Evolutionary conservation across 495 filamentous ascomycete genomes (phyloP).

Genomic region (Talaromyces adpressus): DNA sequence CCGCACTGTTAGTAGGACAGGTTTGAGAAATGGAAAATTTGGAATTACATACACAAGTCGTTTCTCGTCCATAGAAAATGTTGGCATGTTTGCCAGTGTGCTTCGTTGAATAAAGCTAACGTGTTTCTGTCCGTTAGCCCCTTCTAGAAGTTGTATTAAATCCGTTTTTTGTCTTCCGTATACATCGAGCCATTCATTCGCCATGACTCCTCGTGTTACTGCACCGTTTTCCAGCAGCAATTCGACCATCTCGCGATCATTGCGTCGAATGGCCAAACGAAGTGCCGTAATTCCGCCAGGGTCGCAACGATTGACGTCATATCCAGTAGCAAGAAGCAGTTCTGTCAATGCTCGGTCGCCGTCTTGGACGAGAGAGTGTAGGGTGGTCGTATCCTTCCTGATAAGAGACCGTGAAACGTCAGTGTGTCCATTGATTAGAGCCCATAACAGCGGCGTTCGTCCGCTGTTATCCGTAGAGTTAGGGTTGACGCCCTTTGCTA

Average conservation of each 20-base stretch:
- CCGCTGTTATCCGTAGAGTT: constrained; percentile 4
- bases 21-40: not conserved
- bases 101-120: not conserved
- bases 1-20: not conserved
- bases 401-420: constrained; percentile 11
- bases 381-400: not conserved
- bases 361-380: not conserved
- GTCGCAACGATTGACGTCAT: not conserved
- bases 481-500: constrained; percentile 9
- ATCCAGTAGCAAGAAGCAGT: not conserved
- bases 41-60: not conserved
- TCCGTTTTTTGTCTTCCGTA: constrained; percentile 1
- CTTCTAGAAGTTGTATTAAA: constrained; percentile 5
- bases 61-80: not conserved
- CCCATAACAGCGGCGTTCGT: constrained; percentile 17
- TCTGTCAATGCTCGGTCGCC: not conserved
- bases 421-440: constrained; percentile 11
- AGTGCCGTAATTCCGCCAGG: not conserved
- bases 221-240: not conserved
- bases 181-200: not conserved
- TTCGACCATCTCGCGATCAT: not conserved
- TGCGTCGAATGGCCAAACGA: not conserved
- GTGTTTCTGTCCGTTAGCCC: not conserved
- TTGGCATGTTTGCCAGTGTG: not conserved
- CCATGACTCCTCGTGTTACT: not conserved